phyloP scores from a whole-genome alignment of 2,329 filamentous ascomycete species.

The Aspergillus vadensis region DNA sequence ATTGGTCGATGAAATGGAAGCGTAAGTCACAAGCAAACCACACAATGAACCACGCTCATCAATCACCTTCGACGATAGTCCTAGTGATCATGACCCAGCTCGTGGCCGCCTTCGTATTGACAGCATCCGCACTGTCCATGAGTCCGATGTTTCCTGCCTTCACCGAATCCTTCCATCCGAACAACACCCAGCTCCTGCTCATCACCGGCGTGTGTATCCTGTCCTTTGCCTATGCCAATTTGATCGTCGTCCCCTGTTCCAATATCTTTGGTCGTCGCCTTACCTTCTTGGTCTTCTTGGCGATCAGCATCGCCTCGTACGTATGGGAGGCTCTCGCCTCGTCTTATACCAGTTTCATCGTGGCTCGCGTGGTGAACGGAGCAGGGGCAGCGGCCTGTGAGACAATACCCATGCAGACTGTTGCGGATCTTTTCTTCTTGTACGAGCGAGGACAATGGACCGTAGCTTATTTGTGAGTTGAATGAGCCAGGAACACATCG shows the following conservation, averaged over 20 bases:
- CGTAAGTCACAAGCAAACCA: neutral
- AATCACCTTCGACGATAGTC: neutral
- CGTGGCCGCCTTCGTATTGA: neutral
- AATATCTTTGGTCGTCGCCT: neutral
- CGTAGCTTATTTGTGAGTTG: neutral
- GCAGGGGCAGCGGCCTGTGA: neutral
- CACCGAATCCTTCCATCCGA: neutral
- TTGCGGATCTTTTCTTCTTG: neutral
- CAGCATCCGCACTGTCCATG: neutral
- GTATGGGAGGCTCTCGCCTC: neutral
- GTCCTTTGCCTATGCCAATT: neutral
- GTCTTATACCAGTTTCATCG: neutral
- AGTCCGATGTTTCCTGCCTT: neutral
- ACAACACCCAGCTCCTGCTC: neutral
- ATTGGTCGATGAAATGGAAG: neutral
- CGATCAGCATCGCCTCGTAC: neutral
- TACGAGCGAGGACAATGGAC: neutral
- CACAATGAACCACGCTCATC: neutral
- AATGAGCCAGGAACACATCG: too few relatives aligned
- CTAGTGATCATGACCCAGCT: neutral
- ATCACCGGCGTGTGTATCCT: neutral
- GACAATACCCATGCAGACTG: neutral
- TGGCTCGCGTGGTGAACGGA: neutral
- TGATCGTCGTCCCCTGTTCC: neutral
- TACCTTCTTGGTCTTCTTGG: neutral